These are phyloP conservation scores for Capniomyces stellatus DNA, from an alignment of 371 early-diverging fungal species.

Conservation along the genomic window DNA sequence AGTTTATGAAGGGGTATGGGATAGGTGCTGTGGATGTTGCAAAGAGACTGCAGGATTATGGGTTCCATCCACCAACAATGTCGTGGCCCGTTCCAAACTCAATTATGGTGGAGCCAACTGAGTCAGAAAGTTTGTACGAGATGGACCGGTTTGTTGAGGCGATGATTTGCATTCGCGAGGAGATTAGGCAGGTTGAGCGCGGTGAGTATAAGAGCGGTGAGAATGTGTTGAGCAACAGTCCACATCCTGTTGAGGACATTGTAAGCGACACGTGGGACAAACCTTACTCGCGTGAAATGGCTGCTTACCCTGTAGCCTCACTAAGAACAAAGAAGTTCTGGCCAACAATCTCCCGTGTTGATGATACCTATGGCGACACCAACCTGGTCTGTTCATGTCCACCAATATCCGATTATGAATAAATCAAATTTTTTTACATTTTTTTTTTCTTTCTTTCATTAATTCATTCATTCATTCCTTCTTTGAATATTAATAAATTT, in stretches of 20 bases:
- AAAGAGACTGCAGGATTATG: conserved; percentile 94
- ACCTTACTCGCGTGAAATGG: conserved; percentile 67
- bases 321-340: conserved; percentile 83
- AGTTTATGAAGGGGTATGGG: conserved; percentile 55
- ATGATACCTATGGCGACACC: conserved; percentile 88
- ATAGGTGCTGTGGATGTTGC: conserved; percentile 91
- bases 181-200: conserved; percentile 70
- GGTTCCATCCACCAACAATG: conserved; percentile 97
- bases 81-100: conserved; percentile 96
- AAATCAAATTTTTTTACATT: conserved; percentile 3
- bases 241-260: conserved; percentile 65
- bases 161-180: conserved; percentile 80
- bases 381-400: conserved; percentile 83
- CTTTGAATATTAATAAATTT: background rate
- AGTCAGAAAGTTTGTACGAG: conserved; percentile 80
- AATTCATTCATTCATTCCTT: background rate
- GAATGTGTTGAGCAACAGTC: conserved; percentile 75
- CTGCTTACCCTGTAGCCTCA: conserved; percentile 76
- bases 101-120: conserved; percentile 97
- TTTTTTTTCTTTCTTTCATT: background rate
- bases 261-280: conserved; percentile 60
- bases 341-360: conserved; percentile 78
- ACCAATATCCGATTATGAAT: conserved; percentile 22
- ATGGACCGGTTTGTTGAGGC: conserved; percentile 94
- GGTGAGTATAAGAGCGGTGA: conserved; percentile 62